Conservation (phyloP, 495 filamentous ascomycete genomes). For the Aspergillus ostianus region DNA sequence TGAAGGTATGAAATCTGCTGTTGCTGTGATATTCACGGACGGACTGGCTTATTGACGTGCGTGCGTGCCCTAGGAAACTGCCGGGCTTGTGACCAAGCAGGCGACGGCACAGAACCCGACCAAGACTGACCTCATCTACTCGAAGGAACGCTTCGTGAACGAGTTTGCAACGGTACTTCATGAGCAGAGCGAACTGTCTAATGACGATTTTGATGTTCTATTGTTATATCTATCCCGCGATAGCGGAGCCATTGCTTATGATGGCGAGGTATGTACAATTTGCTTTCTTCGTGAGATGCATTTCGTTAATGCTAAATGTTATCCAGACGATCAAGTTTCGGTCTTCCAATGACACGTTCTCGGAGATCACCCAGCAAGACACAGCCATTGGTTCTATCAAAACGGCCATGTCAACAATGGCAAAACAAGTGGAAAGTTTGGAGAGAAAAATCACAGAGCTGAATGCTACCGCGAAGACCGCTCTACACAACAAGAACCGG, state of each 20-base stretch:
- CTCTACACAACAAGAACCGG: constrained; percentile 68
- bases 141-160: constrained; percentile 59
- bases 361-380: constrained; percentile 69
- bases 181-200: constrained; percentile 53
- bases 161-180: constrained; percentile 55
- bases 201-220: constrained; percentile 65
- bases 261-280: constrained; percentile 51
- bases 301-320: constrained; percentile 21
- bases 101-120: constrained; percentile 38
- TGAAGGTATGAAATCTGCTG: constrained; percentile 40
- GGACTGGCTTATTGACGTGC: constrained; percentile 12
- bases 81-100: constrained; percentile 43
- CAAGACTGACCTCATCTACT: constrained; percentile 63
- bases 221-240: constrained; percentile 74
- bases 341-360: constrained; percentile 38
- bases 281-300: not conserved
- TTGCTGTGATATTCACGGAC: not conserved
- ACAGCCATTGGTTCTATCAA: constrained; percentile 76
- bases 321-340: constrained; percentile 73
- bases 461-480: constrained; percentile 59
- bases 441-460: constrained; percentile 48
- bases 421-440: constrained; percentile 62
- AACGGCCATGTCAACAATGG: constrained; percentile 59
- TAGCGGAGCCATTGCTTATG: constrained; percentile 59
- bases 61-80: constrained; percentile 34